Evolutionary conservation across 257 asterid genomes (phyloP).

Genomic region (Solanum boliviense): DNA sequence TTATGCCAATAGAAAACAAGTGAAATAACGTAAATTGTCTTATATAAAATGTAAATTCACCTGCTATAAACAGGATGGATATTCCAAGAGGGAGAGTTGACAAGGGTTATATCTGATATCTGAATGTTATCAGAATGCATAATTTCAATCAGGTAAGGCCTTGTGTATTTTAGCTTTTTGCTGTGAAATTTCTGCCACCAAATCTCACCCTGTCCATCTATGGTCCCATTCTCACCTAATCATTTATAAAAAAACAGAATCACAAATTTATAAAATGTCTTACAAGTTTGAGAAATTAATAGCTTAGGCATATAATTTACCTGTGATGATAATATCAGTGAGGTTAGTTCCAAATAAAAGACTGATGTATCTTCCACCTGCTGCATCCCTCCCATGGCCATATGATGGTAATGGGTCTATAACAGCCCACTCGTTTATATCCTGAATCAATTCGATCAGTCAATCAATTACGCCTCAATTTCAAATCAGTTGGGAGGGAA

Average conservation of each 20-base stretch:
- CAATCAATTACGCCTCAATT: neutral
- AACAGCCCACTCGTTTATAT: constrained; percentile 29
- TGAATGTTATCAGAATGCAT: constrained; percentile 42
- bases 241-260: neutral
- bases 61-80: constrained; percentile 74
- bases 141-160: constrained; percentile 44
- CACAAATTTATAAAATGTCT: neutral
- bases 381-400: constrained; percentile 61
- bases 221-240: constrained; percentile 71
- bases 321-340: constrained; percentile 54
- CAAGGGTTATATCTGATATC: constrained; percentile 41
- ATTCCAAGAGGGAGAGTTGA: constrained; percentile 65
- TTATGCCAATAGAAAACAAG: neutral
- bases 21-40: neutral
- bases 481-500: neutral
- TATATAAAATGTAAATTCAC: constrained; percentile 8
- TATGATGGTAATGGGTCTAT: constrained; percentile 62
- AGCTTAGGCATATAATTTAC: constrained; percentile 9
- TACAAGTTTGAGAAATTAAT: neutral
- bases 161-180: constrained; percentile 44
- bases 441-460: constrained; percentile 2
- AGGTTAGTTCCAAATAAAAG: constrained; percentile 50
- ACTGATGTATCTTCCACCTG: constrained; percentile 60
- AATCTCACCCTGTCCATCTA: constrained; percentile 59
- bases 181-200: constrained; percentile 78